Evolutionary conservation across 1,284 basidiomycete genomes (phyloP).

Genomic region (Trametes polyzona): DNA sequence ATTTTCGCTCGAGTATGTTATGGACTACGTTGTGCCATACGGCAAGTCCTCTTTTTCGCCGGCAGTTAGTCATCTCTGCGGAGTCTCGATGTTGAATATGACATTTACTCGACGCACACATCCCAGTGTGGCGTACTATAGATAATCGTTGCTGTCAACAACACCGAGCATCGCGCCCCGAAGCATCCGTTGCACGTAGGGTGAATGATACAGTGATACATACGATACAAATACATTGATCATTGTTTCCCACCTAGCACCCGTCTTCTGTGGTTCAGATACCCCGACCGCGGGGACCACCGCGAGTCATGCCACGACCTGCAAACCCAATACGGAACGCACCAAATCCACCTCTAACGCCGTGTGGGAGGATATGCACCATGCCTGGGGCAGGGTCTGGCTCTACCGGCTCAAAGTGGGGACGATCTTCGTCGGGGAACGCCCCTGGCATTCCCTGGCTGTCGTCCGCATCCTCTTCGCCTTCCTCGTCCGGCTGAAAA

Average conservation of each 20-base stretch:
- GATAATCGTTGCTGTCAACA: too few relatives aligned
- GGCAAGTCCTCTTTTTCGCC: not conserved
- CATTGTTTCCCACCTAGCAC: not conserved
- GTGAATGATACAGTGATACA: too few relatives aligned
- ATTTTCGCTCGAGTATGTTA: too few relatives aligned
- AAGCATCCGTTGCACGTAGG: too few relatives aligned
- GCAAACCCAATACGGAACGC: constrained; percentile 25
- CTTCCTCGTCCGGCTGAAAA: constrained; percentile 20
- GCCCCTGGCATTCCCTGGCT: constrained; percentile 17
- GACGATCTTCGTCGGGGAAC: constrained; percentile 1
- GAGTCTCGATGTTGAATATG: too few relatives aligned
- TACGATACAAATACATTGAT: not conserved
- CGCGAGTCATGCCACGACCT: constrained; percentile 19
- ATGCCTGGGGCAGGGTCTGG: not conserved
- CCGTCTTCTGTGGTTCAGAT: not conserved
- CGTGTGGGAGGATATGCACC: constrained; percentile 14
- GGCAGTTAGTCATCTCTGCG: too few relatives aligned
- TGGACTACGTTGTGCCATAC: too few relatives aligned
- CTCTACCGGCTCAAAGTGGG: not conserved
- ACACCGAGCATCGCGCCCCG: too few relatives aligned
- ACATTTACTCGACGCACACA: too few relatives aligned
- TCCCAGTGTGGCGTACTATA: too few relatives aligned
- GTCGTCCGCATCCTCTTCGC: constrained; percentile 8
- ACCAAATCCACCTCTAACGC: constrained; percentile 1
- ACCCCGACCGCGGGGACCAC: not conserved